Conservation (phyloP, 1,284 basidiomycete species). For the Trametes hirsuta region DNA sequence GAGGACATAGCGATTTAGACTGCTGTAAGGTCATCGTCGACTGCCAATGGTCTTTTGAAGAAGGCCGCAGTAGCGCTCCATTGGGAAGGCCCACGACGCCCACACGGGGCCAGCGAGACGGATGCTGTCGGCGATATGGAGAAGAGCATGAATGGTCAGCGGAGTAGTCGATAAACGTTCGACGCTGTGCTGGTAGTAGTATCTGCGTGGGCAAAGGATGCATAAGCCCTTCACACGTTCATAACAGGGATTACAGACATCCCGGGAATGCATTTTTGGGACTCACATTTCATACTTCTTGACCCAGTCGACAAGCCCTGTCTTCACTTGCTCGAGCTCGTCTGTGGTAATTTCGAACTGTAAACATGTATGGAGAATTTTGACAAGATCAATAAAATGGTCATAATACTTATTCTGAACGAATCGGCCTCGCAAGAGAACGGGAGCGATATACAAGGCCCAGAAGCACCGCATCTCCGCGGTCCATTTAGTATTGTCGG, state of each 20-base stretch:
- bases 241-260: no score
- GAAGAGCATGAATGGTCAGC: constrained; percentile 40
- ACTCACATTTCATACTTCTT: constrained; percentile 43
- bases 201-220: constrained; percentile 24
- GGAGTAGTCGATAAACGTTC: constrained; percentile 35
- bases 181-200: constrained; percentile 39
- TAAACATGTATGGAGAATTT: constrained; percentile 42
- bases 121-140: constrained; percentile 41
- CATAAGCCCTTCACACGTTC: background rate
- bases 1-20: constrained; percentile 29
- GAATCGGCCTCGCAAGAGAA: constrained; percentile 37
- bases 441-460: constrained; percentile 43
- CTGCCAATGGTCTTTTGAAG: constrained; percentile 30
- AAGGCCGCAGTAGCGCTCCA: constrained; percentile 41
- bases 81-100: constrained; percentile 43
- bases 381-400: constrained; percentile 46
- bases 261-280: no score
- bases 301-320: constrained; percentile 46
- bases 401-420: constrained; percentile 39
- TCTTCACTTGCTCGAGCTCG: constrained; percentile 37
- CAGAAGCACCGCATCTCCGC: constrained; percentile 43
- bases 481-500: constrained; percentile 30
- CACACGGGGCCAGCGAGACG: constrained; percentile 38
- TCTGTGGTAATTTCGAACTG: constrained; percentile 40
- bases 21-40: constrained; percentile 31